Percentiles rank a stretch among this genome's conserved stretches.
phyloP scores from a whole-genome alignment of 164 flowering plant genomes.

The Chloranthus sessilifolius region DNA sequence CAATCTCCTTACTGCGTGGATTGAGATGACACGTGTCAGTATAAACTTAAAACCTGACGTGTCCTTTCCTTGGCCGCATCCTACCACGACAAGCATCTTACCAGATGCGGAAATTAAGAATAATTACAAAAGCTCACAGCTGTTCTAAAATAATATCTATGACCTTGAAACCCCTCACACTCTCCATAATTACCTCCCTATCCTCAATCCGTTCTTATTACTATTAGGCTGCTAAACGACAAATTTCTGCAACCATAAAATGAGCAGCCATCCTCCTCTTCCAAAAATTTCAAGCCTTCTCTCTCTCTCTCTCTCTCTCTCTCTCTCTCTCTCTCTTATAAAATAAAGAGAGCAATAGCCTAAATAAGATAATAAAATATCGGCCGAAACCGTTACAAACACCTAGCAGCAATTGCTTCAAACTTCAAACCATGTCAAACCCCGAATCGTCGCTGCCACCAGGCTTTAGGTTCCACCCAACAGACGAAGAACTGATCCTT shows the following conservation, averaged over 20 bases:
- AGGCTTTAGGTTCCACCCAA: conserved; percentile 60
- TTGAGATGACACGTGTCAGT: conserved; percentile 10
- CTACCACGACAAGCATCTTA: too few relatives aligned
- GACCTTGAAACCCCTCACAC: too few relatives aligned
- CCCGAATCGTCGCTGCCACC: conserved; percentile 23
- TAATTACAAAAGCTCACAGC: too few relatives aligned
- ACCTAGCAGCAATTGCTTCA: too few relatives aligned
- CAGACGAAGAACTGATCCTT: conserved; percentile 56
- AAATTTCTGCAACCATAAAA: conserved; percentile 15
- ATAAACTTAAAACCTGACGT: not conserved
- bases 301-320: conserved; percentile 6
- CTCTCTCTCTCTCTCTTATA: not conserved
- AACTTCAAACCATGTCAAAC: conserved; percentile 3
- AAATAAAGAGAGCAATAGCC: too few relatives aligned
- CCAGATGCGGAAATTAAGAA: too few relatives aligned
- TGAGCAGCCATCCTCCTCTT: not conserved
- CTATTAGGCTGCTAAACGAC: too few relatives aligned
- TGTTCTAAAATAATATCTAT: too few relatives aligned
- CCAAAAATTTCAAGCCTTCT: conserved; percentile 12
- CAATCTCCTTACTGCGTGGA: too few relatives aligned
- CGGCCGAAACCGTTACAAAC: too few relatives aligned
- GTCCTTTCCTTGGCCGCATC: conserved; percentile 2
- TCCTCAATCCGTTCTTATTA: not conserved
- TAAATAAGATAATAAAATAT: too few relatives aligned
- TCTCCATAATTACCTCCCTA: not conserved